Base-by-base conservation (phyloP, 164 flowering plant genomes). In the Umbilicus rupestris region DNA sequence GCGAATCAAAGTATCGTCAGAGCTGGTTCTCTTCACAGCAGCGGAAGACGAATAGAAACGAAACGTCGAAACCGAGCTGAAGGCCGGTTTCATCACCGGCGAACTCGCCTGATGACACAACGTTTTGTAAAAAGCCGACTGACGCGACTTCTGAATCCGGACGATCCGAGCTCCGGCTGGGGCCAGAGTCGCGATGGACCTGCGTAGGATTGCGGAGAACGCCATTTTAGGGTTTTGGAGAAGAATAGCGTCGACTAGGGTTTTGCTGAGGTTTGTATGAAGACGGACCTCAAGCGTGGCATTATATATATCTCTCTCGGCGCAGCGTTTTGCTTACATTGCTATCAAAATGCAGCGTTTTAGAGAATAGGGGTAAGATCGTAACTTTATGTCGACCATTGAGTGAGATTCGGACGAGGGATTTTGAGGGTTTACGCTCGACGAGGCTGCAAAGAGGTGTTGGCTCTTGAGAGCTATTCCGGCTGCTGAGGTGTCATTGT, bases 1-100 rank as follows among this genome's bases (percentile, higher is more conserved):
- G 22, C 81, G 73, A 30, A 90, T 66, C 17, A 90, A 83, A 15
- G 68, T 63, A 68, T 74, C 81, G 59, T 84, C 85, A 1, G 85
- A 74, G 37, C 66, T 73, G 3, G 80, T 62, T 29, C 42, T 67
- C 63, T 59, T 70, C n/a, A 63, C 39, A 22, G 64, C 47, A 37
- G 78, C 72, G 1, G 71, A 20, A 5, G 84, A 76, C 49, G 71
- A 79, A 71, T 57, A 78, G 52, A 39, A 69, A 46, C 52, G 73
- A 35, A 31, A 8, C 0, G 71, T 67, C 30, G 30, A 26, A 64
- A 64, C 50, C 3, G 73, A 50, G 35, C 67, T 62, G 37, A 52
- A 63, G 64, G 66, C 62, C 50, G 62, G 63, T 52, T 65, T 31
- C 6, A 75, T 45, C 50, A 46, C 66, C 39, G 39, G 73, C 44